Conservation (phyloP, 2,329 filamentous ascomycete genomes). For the Cladosporium sp. region DNA sequence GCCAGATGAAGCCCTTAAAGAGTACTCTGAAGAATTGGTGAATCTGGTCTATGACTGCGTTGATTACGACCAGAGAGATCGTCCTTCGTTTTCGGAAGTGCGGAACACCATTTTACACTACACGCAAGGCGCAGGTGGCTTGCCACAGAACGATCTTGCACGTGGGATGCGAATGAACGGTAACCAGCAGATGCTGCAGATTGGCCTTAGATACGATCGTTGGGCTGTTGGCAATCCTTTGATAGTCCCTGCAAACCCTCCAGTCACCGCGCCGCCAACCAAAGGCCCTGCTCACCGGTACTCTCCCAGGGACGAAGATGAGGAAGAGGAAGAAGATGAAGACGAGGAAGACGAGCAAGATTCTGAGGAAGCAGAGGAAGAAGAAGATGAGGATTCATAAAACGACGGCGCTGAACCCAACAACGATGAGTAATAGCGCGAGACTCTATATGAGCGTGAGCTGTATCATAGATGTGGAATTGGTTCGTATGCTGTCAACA, state of each 20-base stretch:
- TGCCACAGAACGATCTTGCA: neutral
- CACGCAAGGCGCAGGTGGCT: neutral
- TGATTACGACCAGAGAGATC: constrained; percentile 7
- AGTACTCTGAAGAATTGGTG: constrained; percentile 18
- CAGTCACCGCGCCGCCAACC: too few species aligned
- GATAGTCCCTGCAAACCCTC: too few species aligned
- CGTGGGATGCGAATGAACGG: neutral
- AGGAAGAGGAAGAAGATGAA: neutral
- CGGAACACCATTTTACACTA: neutral
- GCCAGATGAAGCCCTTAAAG: neutral
- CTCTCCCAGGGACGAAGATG: neutral
- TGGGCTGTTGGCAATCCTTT: neutral
- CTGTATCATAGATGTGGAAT: neutral
- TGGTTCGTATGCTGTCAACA: neutral
- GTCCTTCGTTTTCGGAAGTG: constrained; percentile 16
- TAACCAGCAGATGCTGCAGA: neutral
- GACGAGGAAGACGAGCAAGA: neutral
- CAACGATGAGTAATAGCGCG: neutral
- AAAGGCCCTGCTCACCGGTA: neutral
- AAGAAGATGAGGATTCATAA: neutral
- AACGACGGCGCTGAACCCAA: neutral
- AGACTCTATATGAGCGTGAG: neutral
- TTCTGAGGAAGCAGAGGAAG: neutral
- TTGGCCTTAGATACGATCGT: neutral
- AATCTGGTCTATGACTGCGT: constrained; percentile 18